Conservation (phyloP, 2,329 filamentous ascomycete species). For the Colletotrichum echinochloae region DNA sequence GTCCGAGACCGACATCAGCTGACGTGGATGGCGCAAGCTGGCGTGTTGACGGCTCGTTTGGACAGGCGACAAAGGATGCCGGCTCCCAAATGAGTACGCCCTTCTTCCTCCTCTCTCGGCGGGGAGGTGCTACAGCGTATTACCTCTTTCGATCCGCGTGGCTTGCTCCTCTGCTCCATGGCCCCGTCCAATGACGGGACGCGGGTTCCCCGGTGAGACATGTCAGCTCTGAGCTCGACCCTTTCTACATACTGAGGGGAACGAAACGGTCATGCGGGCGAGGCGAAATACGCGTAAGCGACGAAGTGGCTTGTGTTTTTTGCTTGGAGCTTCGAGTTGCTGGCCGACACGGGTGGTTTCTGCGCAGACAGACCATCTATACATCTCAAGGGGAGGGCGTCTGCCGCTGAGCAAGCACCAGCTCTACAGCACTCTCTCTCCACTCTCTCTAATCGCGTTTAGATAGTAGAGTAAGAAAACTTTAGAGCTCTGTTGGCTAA, state of each 20-base stretch:
- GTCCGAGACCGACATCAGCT: conserved; percentile 6
- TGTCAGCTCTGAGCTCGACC: conserved; percentile 20
- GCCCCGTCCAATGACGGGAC: background rate
- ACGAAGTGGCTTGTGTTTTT: background rate
- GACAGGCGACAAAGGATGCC: background rate
- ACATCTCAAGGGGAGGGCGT: background rate
- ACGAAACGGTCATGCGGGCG: background rate
- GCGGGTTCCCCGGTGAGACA: background rate
- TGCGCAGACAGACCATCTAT: background rate
- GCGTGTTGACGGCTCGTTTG: background rate
- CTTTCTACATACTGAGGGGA: conserved; percentile 7
- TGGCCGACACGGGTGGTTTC: background rate
- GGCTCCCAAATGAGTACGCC: background rate
- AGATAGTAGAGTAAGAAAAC: background rate
- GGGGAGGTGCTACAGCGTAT: background rate
- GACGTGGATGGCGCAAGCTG: background rate
- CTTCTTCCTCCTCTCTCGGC: background rate
- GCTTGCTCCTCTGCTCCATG: background rate
- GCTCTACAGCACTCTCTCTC: background rate
- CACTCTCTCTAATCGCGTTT: background rate
- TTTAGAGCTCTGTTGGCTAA: background rate
- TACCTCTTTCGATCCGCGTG: background rate
- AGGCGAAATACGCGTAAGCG: no score
- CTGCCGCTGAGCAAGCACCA: background rate
- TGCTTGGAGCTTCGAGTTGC: background rate